phyloP scores from a whole-genome alignment of 495 filamentous ascomycete genomes.

The Xylaria intraflava region DNA sequence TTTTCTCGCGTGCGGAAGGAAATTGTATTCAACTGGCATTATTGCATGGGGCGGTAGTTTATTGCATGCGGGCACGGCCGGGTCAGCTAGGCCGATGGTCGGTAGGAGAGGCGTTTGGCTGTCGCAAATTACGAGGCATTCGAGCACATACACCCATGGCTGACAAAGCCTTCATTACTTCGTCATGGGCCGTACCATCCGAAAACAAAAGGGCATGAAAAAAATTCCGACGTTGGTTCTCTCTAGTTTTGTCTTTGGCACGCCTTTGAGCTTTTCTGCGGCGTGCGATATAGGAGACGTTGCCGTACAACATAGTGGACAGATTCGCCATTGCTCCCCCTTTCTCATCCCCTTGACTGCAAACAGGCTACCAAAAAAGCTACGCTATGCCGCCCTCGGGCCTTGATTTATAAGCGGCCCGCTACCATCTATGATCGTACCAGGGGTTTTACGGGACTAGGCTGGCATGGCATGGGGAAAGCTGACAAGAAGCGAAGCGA shows the following conservation, averaged over 20 bases:
- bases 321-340: neutral
- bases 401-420: neutral
- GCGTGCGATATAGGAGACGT: slow-evolving; percentile 4
- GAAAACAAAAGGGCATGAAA: slow-evolving; percentile 6
- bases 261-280: neutral
- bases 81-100: slow-evolving; percentile 18
- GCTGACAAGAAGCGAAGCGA: slow-evolving; percentile 1
- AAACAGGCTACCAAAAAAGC: neutral
- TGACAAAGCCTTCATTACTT: slow-evolving; percentile 4
- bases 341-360: neutral
- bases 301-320: neutral
- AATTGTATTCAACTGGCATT: slow-evolving; percentile 22
- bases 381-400: neutral
- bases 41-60: slow-evolving; percentile 29
- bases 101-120: slow-evolving; percentile 26
- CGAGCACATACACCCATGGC: slow-evolving; percentile 27
- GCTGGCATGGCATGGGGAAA: neutral
- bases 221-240: slow-evolving; percentile 6
- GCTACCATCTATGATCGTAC: neutral
- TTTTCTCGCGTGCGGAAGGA: slow-evolving; percentile 14
- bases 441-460: neutral
- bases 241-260: slow-evolving; percentile 1
- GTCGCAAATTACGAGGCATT: slow-evolving; percentile 28
- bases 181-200: slow-evolving; percentile 8
- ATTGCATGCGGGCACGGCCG: slow-evolving; percentile 27